Base-by-base conservation (phyloP, 176 grass and related monocot genomes). In the Dactylis glomerata region DNA sequence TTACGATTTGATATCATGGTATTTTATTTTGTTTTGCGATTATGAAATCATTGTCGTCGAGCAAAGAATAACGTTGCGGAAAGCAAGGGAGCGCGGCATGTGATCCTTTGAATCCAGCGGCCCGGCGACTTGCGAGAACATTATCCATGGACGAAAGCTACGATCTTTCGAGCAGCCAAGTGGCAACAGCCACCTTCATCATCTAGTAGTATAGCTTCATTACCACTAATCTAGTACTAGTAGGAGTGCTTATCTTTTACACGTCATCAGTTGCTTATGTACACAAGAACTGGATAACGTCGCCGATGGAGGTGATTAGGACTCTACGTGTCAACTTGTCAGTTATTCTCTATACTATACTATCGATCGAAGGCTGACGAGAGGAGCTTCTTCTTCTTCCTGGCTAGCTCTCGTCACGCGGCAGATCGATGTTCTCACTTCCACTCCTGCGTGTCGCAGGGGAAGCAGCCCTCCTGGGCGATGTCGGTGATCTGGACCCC, bases 361-460 rank as follows among this genome's bases (percentile, higher is more conserved):
- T n/a, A n/a, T n/a, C n/a, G n/a, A n/a, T n/a, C n/a, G n/a, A n/a
- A n/a, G n/a, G n/a, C n/a, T 46, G 59, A 42, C 11, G 30, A 46
- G 30, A 46, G 42, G 36, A 73, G 82, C 72, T 38, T 52, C 49
- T 5, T 36, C 3, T 1, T 68, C 65, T 17, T 68, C 31, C 37
- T 10, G 64, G 17, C 37, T 10, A 32, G 17, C 61, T 3, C 61
- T 20, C 32, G 64, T 34, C 33, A 38, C 65, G 42, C 23, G 2
- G 26, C 47, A 6, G 5, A 4, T 51, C 5, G n/a, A 19, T 6
- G 16, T 19, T 52, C 1, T 89, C 82, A 92, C 50, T 68, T 79
- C 94, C 94, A 92, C 23, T 94, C 80, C 68, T 70, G 83, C 71
- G 88, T 88, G 45, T 92, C 80, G 84, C 94, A 97, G 75, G 89